A percentile compares a stretch with the other conserved stretches of the same genome.
Conservation (phyloP, 345 rosid species). For the Firmiana major region DNA sequence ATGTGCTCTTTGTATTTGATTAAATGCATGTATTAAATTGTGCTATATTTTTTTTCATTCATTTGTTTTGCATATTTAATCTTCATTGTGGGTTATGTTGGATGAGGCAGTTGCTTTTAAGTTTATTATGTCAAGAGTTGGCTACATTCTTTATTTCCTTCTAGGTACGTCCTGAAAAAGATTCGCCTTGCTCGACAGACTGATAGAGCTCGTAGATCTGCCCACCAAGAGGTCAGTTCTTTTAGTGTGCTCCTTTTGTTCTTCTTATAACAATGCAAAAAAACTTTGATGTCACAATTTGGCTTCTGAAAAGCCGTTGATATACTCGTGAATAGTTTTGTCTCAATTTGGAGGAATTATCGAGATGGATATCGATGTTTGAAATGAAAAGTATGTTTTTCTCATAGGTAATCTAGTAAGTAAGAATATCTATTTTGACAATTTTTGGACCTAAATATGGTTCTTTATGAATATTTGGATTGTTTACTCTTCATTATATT, state of each 20-base stretch:
- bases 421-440: not conserved
- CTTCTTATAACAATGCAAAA: not conserved
- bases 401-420: not conserved
- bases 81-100: not conserved
- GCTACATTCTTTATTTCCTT: slow-evolving; percentile 2
- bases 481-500: not conserved
- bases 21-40: not conserved
- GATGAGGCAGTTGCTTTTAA: not conserved
- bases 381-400: not conserved
- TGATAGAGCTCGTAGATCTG: slow-evolving; percentile 88
- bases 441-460: not conserved
- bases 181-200: slow-evolving; percentile 95
- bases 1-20: not conserved
- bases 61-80: not conserved
- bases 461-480: not conserved
- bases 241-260: not conserved
- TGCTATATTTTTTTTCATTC: not conserved
- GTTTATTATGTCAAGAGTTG: slow-evolving; percentile 16
- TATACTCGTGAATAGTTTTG: not conserved
- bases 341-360: not conserved
- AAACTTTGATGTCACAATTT: not conserved
- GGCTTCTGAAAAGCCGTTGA: not conserved
- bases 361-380: not conserved
- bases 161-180: slow-evolving; percentile 88
- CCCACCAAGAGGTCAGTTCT: slow-evolving; percentile 78